Evolutionary conservation across 2,329 filamentous ascomycete species (phyloP).

Genomic region (Diatrype stigma): DNA sequence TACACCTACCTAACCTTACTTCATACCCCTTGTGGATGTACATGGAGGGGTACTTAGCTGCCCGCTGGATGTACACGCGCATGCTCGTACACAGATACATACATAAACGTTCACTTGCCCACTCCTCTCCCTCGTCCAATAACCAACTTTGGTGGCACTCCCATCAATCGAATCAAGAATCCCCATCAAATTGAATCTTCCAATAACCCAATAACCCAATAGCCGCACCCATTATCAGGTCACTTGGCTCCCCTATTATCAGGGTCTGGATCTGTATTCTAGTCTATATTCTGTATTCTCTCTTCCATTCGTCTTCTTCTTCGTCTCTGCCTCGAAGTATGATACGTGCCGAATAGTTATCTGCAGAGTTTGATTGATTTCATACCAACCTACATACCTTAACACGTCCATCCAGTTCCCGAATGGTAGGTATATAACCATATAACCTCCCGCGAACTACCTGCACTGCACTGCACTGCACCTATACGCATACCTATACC

Average conservation of each 20-base stretch:
- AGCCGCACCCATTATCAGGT: not conserved
- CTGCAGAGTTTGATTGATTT: not conserved
- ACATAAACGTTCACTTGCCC: not conserved
- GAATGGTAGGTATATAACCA: too few relatives aligned
- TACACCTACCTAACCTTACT: not conserved
- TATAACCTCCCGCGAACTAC: too few relatives aligned
- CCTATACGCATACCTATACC: not conserved
- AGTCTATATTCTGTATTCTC: not conserved
- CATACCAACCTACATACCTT: not conserved
- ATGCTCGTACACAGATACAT: not conserved
- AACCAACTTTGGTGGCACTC: not conserved
- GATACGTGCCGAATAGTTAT: not conserved
- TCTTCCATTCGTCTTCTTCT: not conserved
- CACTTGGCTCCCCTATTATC: not conserved
- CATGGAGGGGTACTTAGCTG: not conserved
- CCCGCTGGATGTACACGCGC: not conserved
- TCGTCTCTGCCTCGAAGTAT: not conserved
- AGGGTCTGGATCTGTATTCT: not conserved
- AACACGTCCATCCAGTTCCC: too few relatives aligned
- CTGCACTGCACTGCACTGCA: too few relatives aligned
- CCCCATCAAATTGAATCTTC: not conserved
- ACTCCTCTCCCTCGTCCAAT: not conserved
- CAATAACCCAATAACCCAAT: constrained; percentile 1
- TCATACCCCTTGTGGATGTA: not conserved
- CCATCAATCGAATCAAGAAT: not conserved